phyloP scores from a whole-genome alignment of 2,329 filamentous ascomycete species.

The Apiospora marii region DNA sequence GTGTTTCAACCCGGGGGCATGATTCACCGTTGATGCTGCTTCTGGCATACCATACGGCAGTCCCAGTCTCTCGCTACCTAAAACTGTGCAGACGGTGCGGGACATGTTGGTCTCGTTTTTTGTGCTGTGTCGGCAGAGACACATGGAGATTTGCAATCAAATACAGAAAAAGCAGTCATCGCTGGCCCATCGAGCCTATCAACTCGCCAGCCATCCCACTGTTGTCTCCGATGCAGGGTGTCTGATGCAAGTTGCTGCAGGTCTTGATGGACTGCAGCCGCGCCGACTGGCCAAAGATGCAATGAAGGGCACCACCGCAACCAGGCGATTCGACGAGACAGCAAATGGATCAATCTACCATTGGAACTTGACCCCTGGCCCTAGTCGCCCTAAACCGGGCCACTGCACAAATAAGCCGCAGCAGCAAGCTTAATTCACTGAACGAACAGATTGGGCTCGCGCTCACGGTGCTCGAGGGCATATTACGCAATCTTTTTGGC shows the following conservation, averaged over 20 bases:
- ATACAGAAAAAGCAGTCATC: constrained; percentile 19
- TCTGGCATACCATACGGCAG: background rate
- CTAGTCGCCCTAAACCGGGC: background rate
- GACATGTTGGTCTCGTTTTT: constrained; percentile 11
- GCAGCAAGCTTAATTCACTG: constrained; percentile 4
- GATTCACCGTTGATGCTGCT: constrained; percentile 1
- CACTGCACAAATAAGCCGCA: constrained; percentile 12
- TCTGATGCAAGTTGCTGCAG: constrained; percentile 19
- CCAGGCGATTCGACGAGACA: constrained; percentile 19
- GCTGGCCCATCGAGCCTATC: constrained; percentile 13
- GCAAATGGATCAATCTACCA: constrained; percentile 9
- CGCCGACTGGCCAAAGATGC: constrained; percentile 2
- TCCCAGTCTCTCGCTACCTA: background rate
- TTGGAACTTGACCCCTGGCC: background rate
- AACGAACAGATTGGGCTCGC: background rate
- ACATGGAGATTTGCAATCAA: constrained; percentile 16
- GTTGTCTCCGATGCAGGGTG: constrained; percentile 19
- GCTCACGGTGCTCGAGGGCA: background rate
- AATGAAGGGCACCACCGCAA: constrained; percentile 6
- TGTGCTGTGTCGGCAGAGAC: constrained; percentile 20
- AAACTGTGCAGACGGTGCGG: constrained; percentile 4
- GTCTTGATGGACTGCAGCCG: constrained; percentile 20
- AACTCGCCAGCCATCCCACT: background rate
- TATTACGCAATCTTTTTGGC: background rate
- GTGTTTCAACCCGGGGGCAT: constrained; percentile 8